These are phyloP conservation scores for Claviceps quebecensis DNA, from an alignment of 2,329 filamentous ascomycete species.

Conservation along the genomic window DNA sequence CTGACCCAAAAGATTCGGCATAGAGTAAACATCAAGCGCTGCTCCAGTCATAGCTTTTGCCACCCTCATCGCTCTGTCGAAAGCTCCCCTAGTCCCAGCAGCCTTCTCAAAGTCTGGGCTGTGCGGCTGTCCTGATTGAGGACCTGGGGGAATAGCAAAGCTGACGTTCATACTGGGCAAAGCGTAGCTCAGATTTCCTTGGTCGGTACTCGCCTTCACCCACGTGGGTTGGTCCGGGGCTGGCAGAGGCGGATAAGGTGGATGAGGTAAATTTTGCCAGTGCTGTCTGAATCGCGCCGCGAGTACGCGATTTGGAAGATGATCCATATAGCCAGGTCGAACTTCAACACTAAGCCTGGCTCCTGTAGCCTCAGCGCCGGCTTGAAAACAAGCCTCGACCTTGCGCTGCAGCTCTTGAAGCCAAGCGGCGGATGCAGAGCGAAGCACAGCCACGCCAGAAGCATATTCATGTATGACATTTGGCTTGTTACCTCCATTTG, in stretches of 20 bases:
- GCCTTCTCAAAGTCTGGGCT: slow-evolving; percentile 38
- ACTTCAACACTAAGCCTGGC: slow-evolving; percentile 27
- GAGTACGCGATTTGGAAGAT: slow-evolving; percentile 38
- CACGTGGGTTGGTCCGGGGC: slow-evolving; percentile 19
- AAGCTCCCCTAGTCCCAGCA: slow-evolving; percentile 33
- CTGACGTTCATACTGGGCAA: slow-evolving; percentile 40
- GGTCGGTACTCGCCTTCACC: slow-evolving; percentile 37
- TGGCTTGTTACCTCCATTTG: slow-evolving; percentile 33
- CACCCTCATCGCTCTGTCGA: slow-evolving; percentile 25
- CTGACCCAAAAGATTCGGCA: slow-evolving; percentile 23
- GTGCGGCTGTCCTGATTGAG: slow-evolving; percentile 27
- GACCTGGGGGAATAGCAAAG: slow-evolving; percentile 34
- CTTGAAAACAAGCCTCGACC: slow-evolving; percentile 25
- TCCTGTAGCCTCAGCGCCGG: slow-evolving; percentile 27
- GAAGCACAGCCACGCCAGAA: slow-evolving; percentile 29
- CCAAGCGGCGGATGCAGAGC: slow-evolving; percentile 27
- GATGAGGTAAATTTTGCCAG: slow-evolving; percentile 21
- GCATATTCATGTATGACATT: slow-evolving; percentile 42
- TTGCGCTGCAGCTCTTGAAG: slow-evolving; percentile 25
- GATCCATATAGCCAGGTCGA: slow-evolving; percentile 34
- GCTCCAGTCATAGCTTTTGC: slow-evolving; percentile 34
- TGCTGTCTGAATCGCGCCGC: slow-evolving; percentile 29
- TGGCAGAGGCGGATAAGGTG: slow-evolving; percentile 17
- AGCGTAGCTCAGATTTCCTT: slow-evolving; percentile 43
- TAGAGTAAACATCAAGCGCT: slow-evolving; percentile 31